Evolutionary conservation across 1,139 yeast species (phyloP), one percentile per base, ranked within the genome.

Genomic region (Kodamaea derodonti): DNA sequence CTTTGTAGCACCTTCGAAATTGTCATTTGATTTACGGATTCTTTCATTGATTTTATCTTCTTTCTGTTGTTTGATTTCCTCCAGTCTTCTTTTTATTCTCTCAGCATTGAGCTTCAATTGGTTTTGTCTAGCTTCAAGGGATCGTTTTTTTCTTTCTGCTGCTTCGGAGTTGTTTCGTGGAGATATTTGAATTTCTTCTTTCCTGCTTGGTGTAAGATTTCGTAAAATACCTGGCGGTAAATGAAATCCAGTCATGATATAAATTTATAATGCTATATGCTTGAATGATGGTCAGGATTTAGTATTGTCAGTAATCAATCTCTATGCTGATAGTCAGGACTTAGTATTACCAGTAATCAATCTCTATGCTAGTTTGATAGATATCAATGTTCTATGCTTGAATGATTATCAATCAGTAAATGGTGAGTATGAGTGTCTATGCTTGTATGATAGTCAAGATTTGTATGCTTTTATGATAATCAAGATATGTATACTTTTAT

Each of bases 181-280:
- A 9, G 22, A 18, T 18, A 18, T 18, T 18, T 18, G 22, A n/a
- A n/a, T n/a, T n/a, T 24, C 26, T 8, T 25, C 12, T 14, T 25
- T 25, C 11, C 24, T 23, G 8, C 30, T 24, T 14, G 41, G 43
- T 9, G 43, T 40, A 29, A 40, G 30, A 24, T 40, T 40, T 29
- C 34, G 33, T 24, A 35, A 36, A 26, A 40, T 40, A 6, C 20
- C 27, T 14, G 29, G 29, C 11, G 43, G 41, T 10, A 40, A 20
- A 10, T 37, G 34, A 26, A 40, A 37, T 4, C 22, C 13, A 28
- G 15, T 17, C 25, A 12, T 18, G 22, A 18, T 18, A 9, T 18
- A 7, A 9, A 18, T 18, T 18, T 18, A 18, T n/a, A n/a, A n/a
- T n/a, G n/a, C n/a, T n/a, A n/a, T n/a, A n/a, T n/a, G n/a, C n/a